Conservation (phyloP, 202 grass and related monocot species). For the Alloteropsis angusta region DNA sequence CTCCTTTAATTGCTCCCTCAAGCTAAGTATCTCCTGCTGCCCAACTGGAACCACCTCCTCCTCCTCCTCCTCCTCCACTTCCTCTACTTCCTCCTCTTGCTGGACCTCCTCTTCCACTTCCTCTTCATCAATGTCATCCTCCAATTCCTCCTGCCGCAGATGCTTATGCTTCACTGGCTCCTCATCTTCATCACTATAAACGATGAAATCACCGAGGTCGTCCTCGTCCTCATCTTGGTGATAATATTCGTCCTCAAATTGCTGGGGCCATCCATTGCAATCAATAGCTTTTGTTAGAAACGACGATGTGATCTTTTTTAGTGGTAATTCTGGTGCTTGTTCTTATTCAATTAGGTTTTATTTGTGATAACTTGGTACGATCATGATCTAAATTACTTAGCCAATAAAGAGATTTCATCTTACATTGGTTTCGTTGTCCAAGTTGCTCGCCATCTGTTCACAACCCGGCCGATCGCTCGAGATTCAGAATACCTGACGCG, state of each 20-base stretch:
- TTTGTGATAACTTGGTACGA: neutral
- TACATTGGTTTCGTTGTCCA: constrained; percentile 15
- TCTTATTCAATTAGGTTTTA: too few relatives aligned
- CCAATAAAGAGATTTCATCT: neutral
- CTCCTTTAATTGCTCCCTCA: constrained; percentile 52
- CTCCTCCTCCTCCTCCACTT: constrained; percentile 14
- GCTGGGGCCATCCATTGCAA: constrained; percentile 3
- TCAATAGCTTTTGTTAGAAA: neutral
- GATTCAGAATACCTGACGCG: constrained; percentile 1
- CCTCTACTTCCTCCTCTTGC: constrained; percentile 7
- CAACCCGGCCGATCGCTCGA: neutral
- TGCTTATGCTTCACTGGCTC: constrained; percentile 7
- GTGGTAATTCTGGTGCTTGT: neutral
- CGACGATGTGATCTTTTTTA: neutral
- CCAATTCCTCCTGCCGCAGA: neutral
- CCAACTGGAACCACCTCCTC: constrained; percentile 31
- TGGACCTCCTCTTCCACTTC: neutral
- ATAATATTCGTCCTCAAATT: constrained; percentile 23
- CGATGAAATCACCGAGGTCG: constrained; percentile 30
- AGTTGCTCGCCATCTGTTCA: constrained; percentile 15
- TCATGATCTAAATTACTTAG: neutral
- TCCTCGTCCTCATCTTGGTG: constrained; percentile 34
- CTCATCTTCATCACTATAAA: constrained; percentile 23
- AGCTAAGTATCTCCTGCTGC: constrained; percentile 39
- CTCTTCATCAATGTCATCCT: neutral